A percentile compares a stretch with the other conserved stretches of the same genome.
These are phyloP conservation scores for Venturia oleaginea DNA, from an alignment of 2,329 filamentous ascomycete species.

Conservation along the genomic window DNA sequence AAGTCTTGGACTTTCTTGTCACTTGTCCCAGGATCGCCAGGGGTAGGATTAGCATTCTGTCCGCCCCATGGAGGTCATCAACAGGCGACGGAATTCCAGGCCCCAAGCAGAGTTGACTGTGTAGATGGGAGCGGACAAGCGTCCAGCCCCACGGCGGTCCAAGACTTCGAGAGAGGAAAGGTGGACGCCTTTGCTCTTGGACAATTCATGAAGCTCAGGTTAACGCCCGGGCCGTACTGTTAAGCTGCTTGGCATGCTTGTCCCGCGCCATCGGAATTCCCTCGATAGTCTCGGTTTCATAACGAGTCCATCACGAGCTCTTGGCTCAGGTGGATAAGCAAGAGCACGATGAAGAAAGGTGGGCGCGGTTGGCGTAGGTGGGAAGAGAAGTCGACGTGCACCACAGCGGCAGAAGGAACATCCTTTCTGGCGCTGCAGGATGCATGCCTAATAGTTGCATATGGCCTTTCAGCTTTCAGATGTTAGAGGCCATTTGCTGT, in stretches of 20 bases:
- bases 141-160: not conserved
- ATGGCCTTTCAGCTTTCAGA: not conserved
- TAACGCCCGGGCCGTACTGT: not conserved
- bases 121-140: not conserved
- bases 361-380: not conserved
- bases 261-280: not conserved
- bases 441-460: not conserved
- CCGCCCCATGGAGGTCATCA: not conserved
- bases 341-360: too few species aligned
- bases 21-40: not conserved
- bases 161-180: not conserved
- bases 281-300: not conserved
- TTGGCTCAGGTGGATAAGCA: not conserved
- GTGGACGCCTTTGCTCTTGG: not conserved
- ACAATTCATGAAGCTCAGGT: not conserved
- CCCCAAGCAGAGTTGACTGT: not conserved
- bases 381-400: not conserved
- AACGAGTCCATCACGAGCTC: not conserved
- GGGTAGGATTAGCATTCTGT: not conserved
- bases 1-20: conserved; percentile 2
- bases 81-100: not conserved
- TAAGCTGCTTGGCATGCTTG: not conserved
- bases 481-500: not conserved
- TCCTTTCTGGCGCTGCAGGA: not conserved
- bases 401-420: not conserved